Conservation (phyloP, 768 basidiomycete species). For the Daedaleopsis nitida region DNA sequence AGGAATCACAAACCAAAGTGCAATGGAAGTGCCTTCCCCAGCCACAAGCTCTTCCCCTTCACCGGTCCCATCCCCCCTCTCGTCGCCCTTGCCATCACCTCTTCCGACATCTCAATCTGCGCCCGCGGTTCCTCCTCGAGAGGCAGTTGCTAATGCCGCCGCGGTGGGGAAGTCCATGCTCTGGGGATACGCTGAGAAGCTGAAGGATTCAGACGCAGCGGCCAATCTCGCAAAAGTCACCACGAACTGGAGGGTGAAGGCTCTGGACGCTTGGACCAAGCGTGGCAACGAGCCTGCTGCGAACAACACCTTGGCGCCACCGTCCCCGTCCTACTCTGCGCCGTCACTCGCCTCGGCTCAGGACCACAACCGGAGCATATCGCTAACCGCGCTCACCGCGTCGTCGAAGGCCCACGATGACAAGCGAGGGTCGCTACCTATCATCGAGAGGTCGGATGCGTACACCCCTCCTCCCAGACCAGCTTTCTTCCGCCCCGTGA, state of each 20-base stretch:
- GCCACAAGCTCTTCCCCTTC: constrained; percentile 30
- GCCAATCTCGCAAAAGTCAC: constrained; percentile 74
- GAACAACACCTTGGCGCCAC: constrained; percentile 23
- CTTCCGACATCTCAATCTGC: constrained; percentile 21
- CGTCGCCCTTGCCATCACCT: constrained; percentile 24
- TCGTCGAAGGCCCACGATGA: constrained; percentile 11
- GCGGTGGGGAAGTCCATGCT: constrained; percentile 38
- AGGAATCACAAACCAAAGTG: constrained; percentile 74
- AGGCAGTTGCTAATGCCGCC: constrained; percentile 14
- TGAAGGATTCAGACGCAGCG: constrained; percentile 72
- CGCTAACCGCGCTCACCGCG: constrained; percentile 12
- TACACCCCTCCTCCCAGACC: constrained; percentile 63
- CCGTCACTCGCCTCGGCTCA: background rate
- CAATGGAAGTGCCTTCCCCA: constrained; percentile 60
- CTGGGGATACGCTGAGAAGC: constrained; percentile 73
- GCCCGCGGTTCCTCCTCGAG: constrained; percentile 14
- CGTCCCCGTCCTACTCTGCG: constrained; percentile 6
- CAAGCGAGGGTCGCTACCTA: constrained; percentile 44
- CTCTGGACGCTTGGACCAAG: constrained; percentile 42
- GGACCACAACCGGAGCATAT: constrained; percentile 17
- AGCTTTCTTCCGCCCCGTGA: constrained; percentile 55
- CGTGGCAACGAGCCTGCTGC: constrained; percentile 17
- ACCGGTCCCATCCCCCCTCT: constrained; percentile 3
- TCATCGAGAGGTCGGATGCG: constrained; percentile 34
- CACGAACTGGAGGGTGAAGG: constrained; percentile 74